phyloP scores from a whole-genome alignment of 2,329 filamentous ascomycete species.

The Orbilia oligospora region DNA sequence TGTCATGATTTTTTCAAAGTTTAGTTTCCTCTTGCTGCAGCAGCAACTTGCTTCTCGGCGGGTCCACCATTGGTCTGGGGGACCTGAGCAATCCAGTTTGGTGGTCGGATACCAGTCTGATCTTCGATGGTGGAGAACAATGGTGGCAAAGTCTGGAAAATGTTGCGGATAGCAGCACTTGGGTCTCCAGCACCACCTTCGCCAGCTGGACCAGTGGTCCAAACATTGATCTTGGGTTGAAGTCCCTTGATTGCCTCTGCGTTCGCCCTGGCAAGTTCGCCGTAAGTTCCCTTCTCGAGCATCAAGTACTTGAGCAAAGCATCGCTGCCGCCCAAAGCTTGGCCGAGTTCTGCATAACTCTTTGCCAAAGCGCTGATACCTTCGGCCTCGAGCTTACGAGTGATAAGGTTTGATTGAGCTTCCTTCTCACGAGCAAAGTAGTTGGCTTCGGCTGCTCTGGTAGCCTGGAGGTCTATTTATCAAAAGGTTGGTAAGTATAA shows the following conservation, averaged over 20 bases:
- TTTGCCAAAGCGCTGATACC: conserved; percentile 83
- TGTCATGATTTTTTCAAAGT: background rate
- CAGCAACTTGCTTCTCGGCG: conserved; percentile 30
- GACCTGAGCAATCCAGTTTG: conserved; percentile 74
- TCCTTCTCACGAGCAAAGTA: conserved; percentile 69
- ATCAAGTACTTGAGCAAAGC: conserved; percentile 88
- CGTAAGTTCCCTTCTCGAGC: conserved; percentile 85
- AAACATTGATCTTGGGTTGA: conserved; percentile 88
- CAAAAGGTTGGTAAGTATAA: conserved; percentile 10
- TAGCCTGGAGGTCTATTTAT: conserved; percentile 55
- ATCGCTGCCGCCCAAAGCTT: conserved; percentile 82
- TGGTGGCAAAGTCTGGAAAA: conserved; percentile 87
- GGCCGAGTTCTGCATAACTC: conserved; percentile 80
- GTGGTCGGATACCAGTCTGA: conserved; percentile 85
- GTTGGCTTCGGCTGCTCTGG: conserved; percentile 65
- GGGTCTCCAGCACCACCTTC: conserved; percentile 71
- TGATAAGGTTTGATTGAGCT: conserved; percentile 74
- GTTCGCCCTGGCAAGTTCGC: conserved; percentile 83
- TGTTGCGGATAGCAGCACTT: conserved; percentile 78
- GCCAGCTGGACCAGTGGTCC: conserved; percentile 80
- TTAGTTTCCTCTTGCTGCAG: conserved; percentile 30
- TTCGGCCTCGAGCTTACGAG: conserved; percentile 80
- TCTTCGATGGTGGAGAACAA: conserved; percentile 88
- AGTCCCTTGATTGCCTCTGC: conserved; percentile 81
- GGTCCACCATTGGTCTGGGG: conserved; percentile 58